Evolutionary conservation across 179 eudicot species (phyloP).

Genomic region (Actinidia chinensis): DNA sequence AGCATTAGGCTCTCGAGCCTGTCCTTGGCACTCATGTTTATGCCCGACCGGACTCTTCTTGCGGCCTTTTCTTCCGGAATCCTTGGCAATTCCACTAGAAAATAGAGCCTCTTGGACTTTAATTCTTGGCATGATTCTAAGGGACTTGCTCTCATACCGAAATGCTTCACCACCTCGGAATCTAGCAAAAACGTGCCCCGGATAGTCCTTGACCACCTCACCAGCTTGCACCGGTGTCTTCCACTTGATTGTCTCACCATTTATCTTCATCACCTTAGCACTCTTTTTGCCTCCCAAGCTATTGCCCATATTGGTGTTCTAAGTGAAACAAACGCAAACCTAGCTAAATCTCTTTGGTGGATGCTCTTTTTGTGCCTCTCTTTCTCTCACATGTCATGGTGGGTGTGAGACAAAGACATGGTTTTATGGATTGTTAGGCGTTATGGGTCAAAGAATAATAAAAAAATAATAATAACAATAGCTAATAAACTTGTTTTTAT

Average conservation of each 20-base stretch:
- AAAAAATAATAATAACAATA: background rate
- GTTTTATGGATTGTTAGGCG: slow-evolving; percentile 4
- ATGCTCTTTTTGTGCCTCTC: background rate
- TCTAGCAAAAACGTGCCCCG: slow-evolving; percentile 73
- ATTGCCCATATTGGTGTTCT: slow-evolving; percentile 55
- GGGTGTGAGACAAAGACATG: background rate
- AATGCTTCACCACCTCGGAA: slow-evolving; percentile 68
- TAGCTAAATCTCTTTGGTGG: background rate
- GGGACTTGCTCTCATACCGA: slow-evolving; percentile 72
- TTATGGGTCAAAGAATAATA: slow-evolving; percentile 34
- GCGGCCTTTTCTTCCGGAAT: slow-evolving; percentile 41
- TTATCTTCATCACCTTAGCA: slow-evolving; percentile 77
- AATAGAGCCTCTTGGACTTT: slow-evolving; percentile 62
- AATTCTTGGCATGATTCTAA: slow-evolving; percentile 52
- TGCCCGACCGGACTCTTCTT: slow-evolving; percentile 64
- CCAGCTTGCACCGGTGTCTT: slow-evolving; percentile 72
- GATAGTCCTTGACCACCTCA: slow-evolving; percentile 58
- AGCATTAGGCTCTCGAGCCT: slow-evolving; percentile 81
- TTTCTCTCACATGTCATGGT: background rate
- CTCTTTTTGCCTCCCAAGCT: slow-evolving; percentile 52
- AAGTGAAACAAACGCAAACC: background rate
- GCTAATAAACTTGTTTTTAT: background rate
- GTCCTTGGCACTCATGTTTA: slow-evolving; percentile 79
- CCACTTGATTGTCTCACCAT: slow-evolving; percentile 72
- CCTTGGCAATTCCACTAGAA: slow-evolving; percentile 66